Evolutionary conservation across 2,329 filamentous ascomycete species (phyloP), one percentile per base, ranked within the genome.

Genomic region (Lojkania enalia): DNA sequence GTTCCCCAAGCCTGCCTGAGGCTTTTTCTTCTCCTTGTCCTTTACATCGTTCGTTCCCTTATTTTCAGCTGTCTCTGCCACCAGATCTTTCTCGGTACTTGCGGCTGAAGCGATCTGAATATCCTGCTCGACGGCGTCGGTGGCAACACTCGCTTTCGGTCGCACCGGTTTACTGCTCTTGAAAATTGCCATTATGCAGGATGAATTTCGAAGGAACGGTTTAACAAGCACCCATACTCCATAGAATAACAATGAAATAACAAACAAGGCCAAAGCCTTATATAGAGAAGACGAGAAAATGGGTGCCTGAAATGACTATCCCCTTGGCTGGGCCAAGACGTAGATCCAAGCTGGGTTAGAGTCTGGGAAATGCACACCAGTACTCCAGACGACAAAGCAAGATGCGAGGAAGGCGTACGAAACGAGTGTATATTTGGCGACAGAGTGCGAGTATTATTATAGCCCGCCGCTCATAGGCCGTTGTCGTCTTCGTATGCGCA

Each of bases 1-100:
- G 25, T 64, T 69, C n/a, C 44, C 50, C 23, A 68, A 11, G 16
- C 47, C 57, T 4, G 55, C 56, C 7, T 59, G 38, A 1, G 53
- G 37, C 11, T 52, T 51, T 39, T 66, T 58, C 40, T 48, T 42
- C 39, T 61, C 14, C 0, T 31, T 18, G 6, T 37, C 25, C n/a
- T n/a, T 18, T n/a, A 16, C 43, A 5, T 36, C 30, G 12, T 20
- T 16, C 20, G 44, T 38, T 12, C 39, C 46, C 18, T 46, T 37
- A 19, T 42, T 20, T 15, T 39, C 21, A 2, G 13, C 39, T 14
- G 29, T 12, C 11, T 49, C 30, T 14, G 42, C 35, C 4, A 40
- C 35, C 12, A 20, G 9, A 20, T 48, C 23, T 3, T 52, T 52
- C 2, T 45, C 53, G 3, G 27, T 35, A 2, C 35, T 42, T 16